A percentile compares a stretch with the other conserved stretches of the same genome.
Evolutionary conservation across 306 rosid species (phyloP).

Genomic region (Corylus americana): DNA sequence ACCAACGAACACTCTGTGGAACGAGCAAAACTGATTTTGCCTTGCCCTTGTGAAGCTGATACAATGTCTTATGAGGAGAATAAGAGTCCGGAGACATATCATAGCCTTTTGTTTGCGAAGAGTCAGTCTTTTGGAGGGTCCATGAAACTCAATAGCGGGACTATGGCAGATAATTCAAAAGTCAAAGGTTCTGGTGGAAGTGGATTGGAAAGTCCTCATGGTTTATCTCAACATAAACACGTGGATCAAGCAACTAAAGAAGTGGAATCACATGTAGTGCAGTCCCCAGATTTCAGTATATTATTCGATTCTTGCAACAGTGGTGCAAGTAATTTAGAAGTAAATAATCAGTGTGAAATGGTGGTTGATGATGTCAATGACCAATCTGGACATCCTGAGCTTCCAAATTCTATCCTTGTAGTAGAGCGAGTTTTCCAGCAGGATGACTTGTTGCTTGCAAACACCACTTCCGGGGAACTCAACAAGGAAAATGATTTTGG

Average conservation of each 20-base stretch:
- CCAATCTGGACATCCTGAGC: slow-evolving; percentile 32
- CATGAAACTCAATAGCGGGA: not conserved
- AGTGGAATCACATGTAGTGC: not conserved
- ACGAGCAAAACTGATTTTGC: slow-evolving; percentile 4
- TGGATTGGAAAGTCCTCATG: not conserved
- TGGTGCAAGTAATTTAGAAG: slow-evolving; percentile 15
- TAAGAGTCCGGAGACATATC: not conserved
- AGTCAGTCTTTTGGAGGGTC: slow-evolving; percentile 16
- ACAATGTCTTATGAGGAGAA: slow-evolving; percentile 2
- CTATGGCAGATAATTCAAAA: not conserved
- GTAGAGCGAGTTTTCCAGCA: slow-evolving; percentile 27
- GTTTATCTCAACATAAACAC: not conserved
- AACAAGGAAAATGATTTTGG: slow-evolving; percentile 23
- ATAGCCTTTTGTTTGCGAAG: not conserved
- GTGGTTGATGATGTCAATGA: slow-evolving; percentile 24
- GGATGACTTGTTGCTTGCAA: slow-evolving; percentile 23
- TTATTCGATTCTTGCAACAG: slow-evolving; percentile 14
- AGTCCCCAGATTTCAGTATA: slow-evolving; percentile 21
- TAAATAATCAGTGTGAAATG: slow-evolving; percentile 17
- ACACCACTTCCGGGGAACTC: slow-evolving; percentile 38
- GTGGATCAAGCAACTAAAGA: not conserved
- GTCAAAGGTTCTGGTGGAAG: not conserved
- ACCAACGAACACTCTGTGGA: not conserved
- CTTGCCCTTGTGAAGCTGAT: not conserved
- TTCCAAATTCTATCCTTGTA: slow-evolving; percentile 32